These are phyloP conservation scores for Juglanconis sp. DNA, from an alignment of 2,329 filamentous ascomycete species.

Conservation along the genomic window DNA sequence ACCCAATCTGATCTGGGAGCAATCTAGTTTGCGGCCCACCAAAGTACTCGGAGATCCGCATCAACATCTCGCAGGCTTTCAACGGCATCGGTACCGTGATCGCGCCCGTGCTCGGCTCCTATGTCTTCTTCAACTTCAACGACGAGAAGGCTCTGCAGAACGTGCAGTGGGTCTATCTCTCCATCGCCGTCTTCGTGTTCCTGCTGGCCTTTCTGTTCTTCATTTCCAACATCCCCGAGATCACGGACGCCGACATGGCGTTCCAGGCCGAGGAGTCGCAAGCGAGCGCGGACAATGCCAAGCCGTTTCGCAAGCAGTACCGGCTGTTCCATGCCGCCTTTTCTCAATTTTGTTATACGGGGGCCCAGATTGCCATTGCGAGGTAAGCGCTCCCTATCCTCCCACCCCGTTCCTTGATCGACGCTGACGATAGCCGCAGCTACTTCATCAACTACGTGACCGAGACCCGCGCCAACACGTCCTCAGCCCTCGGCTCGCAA, in stretches of 20 bases:
- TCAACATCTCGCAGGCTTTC: conserved; percentile 75
- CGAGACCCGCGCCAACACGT: conserved; percentile 54
- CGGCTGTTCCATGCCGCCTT: conserved; percentile 72
- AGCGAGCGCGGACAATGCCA: conserved; percentile 49
- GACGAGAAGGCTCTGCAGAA: conserved; percentile 57
- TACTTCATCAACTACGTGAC: conserved; percentile 75
- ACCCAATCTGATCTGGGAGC: too few species aligned
- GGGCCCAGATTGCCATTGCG: conserved; percentile 66
- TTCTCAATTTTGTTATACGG: conserved; percentile 76
- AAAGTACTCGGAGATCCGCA: conserved; percentile 67
- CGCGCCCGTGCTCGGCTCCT: conserved; percentile 68
- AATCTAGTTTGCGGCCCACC: conserved; percentile 54
- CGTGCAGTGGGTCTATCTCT: conserved; percentile 75
- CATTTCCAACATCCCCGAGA: conserved; percentile 65
- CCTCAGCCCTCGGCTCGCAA: conserved; percentile 54
- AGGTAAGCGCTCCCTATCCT: conserved; percentile 20
- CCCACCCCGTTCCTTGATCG: background rate
- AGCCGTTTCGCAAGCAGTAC: conserved; percentile 68
- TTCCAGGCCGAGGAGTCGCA: conserved; percentile 55
- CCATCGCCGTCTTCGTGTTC: conserved; percentile 69
- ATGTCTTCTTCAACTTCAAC: conserved; percentile 67
- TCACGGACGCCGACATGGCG: conserved; percentile 67
- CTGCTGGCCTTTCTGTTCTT: conserved; percentile 65
- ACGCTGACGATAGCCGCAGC: conserved; percentile 21
- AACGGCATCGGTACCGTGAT: conserved; percentile 73